Conservation (phyloP, 2,329 filamentous ascomycete genomes). For the Colletotrichum ledebouriae region DNA sequence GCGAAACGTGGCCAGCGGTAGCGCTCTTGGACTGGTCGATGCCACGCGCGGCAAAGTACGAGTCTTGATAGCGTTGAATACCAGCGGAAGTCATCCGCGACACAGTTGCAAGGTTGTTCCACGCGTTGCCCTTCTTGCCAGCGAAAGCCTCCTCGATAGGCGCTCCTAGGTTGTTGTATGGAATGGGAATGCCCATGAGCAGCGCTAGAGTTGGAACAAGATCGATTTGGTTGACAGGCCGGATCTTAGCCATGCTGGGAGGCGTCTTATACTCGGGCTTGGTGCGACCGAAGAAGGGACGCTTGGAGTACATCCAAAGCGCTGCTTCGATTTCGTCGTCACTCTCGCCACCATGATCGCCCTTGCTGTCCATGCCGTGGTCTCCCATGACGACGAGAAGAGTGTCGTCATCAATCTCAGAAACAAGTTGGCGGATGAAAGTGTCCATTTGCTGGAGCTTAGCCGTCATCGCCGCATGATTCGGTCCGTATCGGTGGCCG, state of each 20-base stretch:
- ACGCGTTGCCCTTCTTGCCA: conserved; percentile 76
- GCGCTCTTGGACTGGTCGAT: conserved; percentile 72
- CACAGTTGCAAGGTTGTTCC: conserved; percentile 82
- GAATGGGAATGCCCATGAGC: conserved; percentile 90
- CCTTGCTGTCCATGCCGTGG: conserved; percentile 97
- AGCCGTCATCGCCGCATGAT: conserved; percentile 90
- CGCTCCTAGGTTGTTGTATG: conserved; percentile 93
- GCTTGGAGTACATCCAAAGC: conserved; percentile 98
- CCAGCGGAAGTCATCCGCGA: conserved; percentile 85
- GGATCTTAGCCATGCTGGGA: conserved; percentile 80
- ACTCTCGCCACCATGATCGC: conserved; percentile 98
- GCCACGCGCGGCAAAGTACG: conserved; percentile 82
- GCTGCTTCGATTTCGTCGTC: conserved; percentile 96
- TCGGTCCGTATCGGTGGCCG: conserved; percentile 93
- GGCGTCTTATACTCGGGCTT: conserved; percentile 69
- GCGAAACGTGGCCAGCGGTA: conserved; percentile 49
- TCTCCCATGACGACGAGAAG: conserved; percentile 98
- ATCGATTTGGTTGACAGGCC: conserved; percentile 88
- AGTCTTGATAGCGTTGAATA: conserved; percentile 88
- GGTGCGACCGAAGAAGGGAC: conserved; percentile 84
- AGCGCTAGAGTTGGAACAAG: conserved; percentile 92
- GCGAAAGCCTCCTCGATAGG: conserved; percentile 96
- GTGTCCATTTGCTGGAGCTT: conserved; percentile 93
- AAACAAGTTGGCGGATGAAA: conserved; percentile 80
- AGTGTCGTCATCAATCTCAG: conserved; percentile 84